A percentile compares a stretch with the other conserved stretches of the same genome.
These are phyloP conservation scores for Ogataea trehalophila DNA, from an alignment of 805 yeast genomes.

Conservation along the genomic window DNA sequence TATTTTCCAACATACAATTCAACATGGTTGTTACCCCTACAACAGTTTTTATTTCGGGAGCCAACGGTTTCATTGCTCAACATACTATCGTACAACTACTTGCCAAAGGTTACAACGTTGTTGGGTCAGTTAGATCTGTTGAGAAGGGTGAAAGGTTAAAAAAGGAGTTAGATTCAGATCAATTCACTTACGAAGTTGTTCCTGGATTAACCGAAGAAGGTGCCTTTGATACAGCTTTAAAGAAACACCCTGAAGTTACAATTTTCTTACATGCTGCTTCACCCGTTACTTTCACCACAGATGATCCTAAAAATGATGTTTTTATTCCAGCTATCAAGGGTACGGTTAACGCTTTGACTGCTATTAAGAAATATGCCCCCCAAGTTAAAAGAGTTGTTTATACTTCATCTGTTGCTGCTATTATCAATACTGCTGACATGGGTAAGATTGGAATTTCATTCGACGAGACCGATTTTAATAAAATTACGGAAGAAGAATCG, in stretches of 20 bases:
- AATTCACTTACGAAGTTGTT: slow-evolving; percentile 32
- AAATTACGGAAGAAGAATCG: slow-evolving; percentile 28
- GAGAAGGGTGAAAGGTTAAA: slow-evolving; percentile 37
- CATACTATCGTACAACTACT: slow-evolving; percentile 16
- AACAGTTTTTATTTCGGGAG: slow-evolving; percentile 16
- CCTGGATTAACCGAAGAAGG: slow-evolving; percentile 30
- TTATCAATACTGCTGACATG: slow-evolving; percentile 14
- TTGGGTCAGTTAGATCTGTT: slow-evolving; percentile 32
- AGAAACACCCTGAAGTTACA: slow-evolving; percentile 36
- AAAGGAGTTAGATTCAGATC: slow-evolving; percentile 21
- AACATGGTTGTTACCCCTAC: too few species aligned
- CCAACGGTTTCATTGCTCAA: slow-evolving; percentile 19
- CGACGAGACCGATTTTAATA: slow-evolving; percentile 35
- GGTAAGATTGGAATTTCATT: slow-evolving; percentile 16
- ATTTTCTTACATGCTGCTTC: slow-evolving; percentile 48
- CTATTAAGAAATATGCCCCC: slow-evolving; percentile 39
- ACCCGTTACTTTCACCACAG: slow-evolving; percentile 38
- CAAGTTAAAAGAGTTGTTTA: slow-evolving; percentile 45
- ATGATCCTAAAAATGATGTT: slow-evolving; percentile 43
- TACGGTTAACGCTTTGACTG: slow-evolving; percentile 42
- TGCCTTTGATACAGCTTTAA: slow-evolving; percentile 46
- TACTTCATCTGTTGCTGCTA: slow-evolving; percentile 51
- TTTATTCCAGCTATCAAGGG: slow-evolving; percentile 54
- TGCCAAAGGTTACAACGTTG: slow-evolving; percentile 14
- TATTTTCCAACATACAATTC: too few species aligned